Percentiles rank a stretch among this genome's conserved stretches.
Evolutionary conservation across 2,329 filamentous ascomycete genomes (phyloP).

Genomic region (Apiospora pterosperma): DNA sequence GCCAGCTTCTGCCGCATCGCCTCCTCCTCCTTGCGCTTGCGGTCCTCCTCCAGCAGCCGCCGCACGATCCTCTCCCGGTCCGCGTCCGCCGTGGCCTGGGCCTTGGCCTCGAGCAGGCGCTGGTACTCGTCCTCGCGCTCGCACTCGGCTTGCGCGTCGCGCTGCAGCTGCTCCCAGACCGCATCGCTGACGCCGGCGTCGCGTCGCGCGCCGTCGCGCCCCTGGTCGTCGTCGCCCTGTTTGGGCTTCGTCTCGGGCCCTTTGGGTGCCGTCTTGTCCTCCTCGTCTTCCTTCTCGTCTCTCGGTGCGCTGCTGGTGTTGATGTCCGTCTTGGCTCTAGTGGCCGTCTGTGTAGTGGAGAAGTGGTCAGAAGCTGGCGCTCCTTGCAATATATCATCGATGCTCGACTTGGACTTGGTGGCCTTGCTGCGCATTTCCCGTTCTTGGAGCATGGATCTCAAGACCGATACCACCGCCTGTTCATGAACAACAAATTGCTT

Average conservation of each 20-base stretch:
- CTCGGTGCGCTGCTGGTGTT: neutral
- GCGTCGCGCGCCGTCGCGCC: conserved; percentile 25
- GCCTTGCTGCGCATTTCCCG: neutral
- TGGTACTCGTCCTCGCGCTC: conserved; percentile 34
- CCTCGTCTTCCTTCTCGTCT: neutral
- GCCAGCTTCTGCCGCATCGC: conserved; percentile 44
- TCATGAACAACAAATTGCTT: conserved; percentile 7
- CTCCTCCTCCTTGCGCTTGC: conserved; percentile 34
- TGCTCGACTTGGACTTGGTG: neutral
- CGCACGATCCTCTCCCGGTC: conserved; percentile 33
- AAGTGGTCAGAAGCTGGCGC: neutral
- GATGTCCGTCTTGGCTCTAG: neutral
- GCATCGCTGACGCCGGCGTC: conserved; percentile 58
- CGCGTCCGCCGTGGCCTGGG: conserved; percentile 17
- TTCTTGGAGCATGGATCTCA: conserved; percentile 10
- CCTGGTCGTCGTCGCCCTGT: neutral
- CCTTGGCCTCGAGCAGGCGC: conserved; percentile 27
- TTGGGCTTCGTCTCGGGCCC: neutral
- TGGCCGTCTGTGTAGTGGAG: neutral
- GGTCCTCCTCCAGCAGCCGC: conserved; percentile 35
- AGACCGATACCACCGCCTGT: conserved; percentile 4
- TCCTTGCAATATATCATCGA: neutral
- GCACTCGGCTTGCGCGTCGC: conserved; percentile 39
- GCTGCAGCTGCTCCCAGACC: conserved; percentile 58
- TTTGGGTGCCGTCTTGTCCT: conserved; percentile 10